Conservation (phyloP, 2,329 filamentous ascomycete species). For the Claviceps lovelessii region DNA sequence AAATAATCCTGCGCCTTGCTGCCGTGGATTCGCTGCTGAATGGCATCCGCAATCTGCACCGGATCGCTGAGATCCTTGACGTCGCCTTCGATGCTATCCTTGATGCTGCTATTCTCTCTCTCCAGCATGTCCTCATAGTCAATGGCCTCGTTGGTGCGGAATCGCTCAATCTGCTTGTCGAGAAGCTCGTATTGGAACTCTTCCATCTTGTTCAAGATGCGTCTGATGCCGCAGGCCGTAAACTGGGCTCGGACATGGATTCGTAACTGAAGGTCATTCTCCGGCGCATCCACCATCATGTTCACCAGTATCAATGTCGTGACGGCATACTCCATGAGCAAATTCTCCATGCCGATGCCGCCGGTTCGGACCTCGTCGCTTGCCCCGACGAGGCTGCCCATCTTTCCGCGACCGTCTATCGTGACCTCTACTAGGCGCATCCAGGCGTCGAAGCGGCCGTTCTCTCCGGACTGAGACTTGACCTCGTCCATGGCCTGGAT, state of each 20-base stretch:
- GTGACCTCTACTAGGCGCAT: constrained; percentile 98
- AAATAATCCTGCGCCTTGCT: constrained; percentile 91
- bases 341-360: constrained; percentile 95
- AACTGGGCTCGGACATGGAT: constrained; percentile 94
- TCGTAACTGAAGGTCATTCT: constrained; percentile 75
- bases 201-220: constrained; percentile 92
- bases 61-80: constrained; percentile 88
- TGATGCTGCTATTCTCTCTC: constrained; percentile 76
- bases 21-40: constrained; percentile 69
- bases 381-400: constrained; percentile 93
- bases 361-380: constrained; percentile 93
- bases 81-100: constrained; percentile 74
- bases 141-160: constrained; percentile 85
- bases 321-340: constrained; percentile 97
- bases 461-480: constrained; percentile 77
- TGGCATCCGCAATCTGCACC: constrained; percentile 84
- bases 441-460: constrained; percentile 93
- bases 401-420: constrained; percentile 91
- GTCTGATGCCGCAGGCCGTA: constrained; percentile 86
- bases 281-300: constrained; percentile 85
- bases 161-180: constrained; percentile 93
- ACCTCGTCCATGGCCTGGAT: constrained; percentile 86
- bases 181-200: constrained; percentile 96
- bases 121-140: constrained; percentile 97
- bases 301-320: constrained; percentile 91